Evolutionary conservation across 768 basidiomycete species (phyloP).

Genomic region (Termitomyces sp.): DNA sequence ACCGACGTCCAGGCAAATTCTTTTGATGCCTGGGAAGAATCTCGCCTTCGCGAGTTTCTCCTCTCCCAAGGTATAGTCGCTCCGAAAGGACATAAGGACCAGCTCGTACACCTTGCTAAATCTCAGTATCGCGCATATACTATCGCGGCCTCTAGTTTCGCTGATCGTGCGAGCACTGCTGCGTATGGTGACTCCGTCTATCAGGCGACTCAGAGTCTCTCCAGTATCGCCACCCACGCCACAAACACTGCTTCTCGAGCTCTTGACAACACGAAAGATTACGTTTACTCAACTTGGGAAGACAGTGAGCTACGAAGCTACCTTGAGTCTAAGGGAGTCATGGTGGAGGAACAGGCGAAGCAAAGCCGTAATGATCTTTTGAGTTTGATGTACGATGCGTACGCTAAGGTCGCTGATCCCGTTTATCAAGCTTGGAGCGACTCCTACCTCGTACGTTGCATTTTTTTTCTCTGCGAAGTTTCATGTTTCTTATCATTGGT

Average conservation of each 20-base stretch:
- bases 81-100: conserved; percentile 74
- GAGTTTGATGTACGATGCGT: conserved; percentile 63
- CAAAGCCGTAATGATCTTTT: conserved; percentile 67
- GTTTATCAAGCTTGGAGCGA: conserved; percentile 87
- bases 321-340: conserved; percentile 71
- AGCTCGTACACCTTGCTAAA: conserved; percentile 76
- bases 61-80: conserved; percentile 85
- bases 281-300: conserved; percentile 87
- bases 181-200: conserved; percentile 42
- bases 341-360: conserved; percentile 48
- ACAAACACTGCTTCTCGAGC: conserved; percentile 44
- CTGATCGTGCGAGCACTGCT: conserved; percentile 48
- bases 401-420: conserved; percentile 57
- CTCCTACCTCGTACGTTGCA: conserved; percentile 64
- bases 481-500: background rate
- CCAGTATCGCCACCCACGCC: conserved; percentile 46
- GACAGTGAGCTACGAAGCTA: conserved; percentile 70
- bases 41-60: conserved; percentile 74
- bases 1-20: conserved; percentile 51
- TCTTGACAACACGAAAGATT: conserved; percentile 78
- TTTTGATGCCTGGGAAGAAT: conserved; percentile 86
- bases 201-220: conserved; percentile 35
- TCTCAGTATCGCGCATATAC: conserved; percentile 60
- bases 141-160: conserved; percentile 54
- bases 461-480: background rate